Evolutionary conservation across 305 asterid genomes (phyloP), one percentile per base, ranked within the genome.

Genomic region (Ruellia speciosa): DNA sequence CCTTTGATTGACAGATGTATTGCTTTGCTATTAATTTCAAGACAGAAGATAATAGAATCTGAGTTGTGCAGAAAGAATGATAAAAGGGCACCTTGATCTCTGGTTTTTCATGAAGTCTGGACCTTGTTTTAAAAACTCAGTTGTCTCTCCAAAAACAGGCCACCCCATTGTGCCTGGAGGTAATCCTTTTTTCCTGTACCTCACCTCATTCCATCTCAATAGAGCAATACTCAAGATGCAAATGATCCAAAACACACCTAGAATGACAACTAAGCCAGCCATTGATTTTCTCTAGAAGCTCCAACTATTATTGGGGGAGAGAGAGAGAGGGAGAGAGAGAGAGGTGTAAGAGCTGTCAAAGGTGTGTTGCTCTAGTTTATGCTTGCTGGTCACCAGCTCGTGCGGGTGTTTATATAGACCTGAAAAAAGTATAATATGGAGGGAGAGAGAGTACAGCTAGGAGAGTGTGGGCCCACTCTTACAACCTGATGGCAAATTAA

Each of bases 151-250:
- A 52, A 92, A 81, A 60, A 92, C 70, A 19, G 96, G 99, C 99
- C 99, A 92, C 24, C 99, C 99, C 99, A 88, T 92, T 62, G 95
- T 88, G 39, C 99, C 99, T 16, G 95, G 96, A 15, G 99, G 99
- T 61, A 88, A 72, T 47, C 90, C 90, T 72, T 81, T 82, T 72
- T 83, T 88, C 77, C 74, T 80, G 78, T 83, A 88, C 75, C 71
- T 76, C 24, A 84, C 75, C 47, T 81, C 94, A 52, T 92, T 92
- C 99, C 99, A 92, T 77, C 74, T 82, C 63, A 92, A 77, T 58
- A 92, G 63, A 60, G 87, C 94, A 55, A 83, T 66, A 67, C 88
- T 72, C 39, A 88, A 62, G 72, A 87, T 15, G 67, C 88, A 79
- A 64, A 88, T 72, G 11, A 83, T 86, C 67, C 81, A 84, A 69